Conservation (phyloP, 768 basidiomycete species). For the Tulasnella sp. region DNA sequence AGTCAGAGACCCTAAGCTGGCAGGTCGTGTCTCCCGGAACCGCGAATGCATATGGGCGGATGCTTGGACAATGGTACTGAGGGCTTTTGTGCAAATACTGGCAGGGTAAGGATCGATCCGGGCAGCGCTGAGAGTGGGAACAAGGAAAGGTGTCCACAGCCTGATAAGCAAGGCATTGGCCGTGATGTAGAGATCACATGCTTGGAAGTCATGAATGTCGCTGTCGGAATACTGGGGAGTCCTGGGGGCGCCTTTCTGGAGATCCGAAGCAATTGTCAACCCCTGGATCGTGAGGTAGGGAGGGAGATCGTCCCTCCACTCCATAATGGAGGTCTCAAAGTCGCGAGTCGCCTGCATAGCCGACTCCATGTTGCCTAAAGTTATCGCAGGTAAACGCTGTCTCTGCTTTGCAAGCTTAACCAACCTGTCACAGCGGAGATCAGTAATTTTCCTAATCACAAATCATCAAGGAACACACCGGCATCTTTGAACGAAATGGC, state of each 20-base stretch:
- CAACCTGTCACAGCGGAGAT: slow-evolving; percentile 26
- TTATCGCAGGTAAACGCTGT: slow-evolving; percentile 29
- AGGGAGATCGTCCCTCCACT: slow-evolving; percentile 31
- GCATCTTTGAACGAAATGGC: slow-evolving; percentile 47
- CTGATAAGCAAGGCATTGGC: slow-evolving; percentile 51
- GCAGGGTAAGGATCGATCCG: neutral
- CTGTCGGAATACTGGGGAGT: slow-evolving; percentile 22
- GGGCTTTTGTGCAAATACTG: slow-evolving; percentile 51
- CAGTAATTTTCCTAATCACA: slow-evolving; percentile 1
- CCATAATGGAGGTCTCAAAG: slow-evolving; percentile 46
- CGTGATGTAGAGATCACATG: slow-evolving; percentile 47
- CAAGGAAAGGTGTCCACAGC: slow-evolving; percentile 54
- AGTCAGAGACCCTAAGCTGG: slow-evolving; percentile 37
- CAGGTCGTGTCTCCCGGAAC: slow-evolving; percentile 32
- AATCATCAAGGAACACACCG: slow-evolving; percentile 31
- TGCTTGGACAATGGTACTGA: slow-evolving; percentile 41
- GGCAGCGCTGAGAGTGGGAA: slow-evolving; percentile 22
- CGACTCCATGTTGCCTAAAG: slow-evolving; percentile 27
- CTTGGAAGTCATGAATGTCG: slow-evolving; percentile 35
- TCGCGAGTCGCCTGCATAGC: slow-evolving; percentile 50
- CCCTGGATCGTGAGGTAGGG: neutral
- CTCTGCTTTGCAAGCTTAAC: slow-evolving; percentile 49
- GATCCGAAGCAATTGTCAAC: neutral
- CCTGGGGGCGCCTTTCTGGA: neutral
- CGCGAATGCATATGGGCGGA: slow-evolving; percentile 23